These are phyloP conservation scores for Scleroderma citrinum DNA, from an alignment of 768 basidiomycete species.

Conservation along the genomic window DNA sequence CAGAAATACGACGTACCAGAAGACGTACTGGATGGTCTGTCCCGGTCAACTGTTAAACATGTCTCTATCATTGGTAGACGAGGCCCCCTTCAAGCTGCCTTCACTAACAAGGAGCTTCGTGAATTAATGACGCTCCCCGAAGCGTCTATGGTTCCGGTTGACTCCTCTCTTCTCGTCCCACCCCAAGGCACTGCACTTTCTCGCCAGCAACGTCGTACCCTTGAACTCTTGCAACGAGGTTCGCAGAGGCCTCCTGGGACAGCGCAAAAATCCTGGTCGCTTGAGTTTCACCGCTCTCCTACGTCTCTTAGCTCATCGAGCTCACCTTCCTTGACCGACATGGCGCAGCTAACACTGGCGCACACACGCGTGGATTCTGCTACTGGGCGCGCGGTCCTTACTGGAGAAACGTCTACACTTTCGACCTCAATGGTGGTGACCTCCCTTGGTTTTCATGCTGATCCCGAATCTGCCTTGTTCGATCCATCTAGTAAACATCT, in stretches of 20 bases:
- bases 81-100: slow-evolving; percentile 84
- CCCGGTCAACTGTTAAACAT: slow-evolving; percentile 56
- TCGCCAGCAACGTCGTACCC: slow-evolving; percentile 59
- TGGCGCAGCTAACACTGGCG: slow-evolving; percentile 45
- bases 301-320: slow-evolving; percentile 34
- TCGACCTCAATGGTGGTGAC: slow-evolving; percentile 78
- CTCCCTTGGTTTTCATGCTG: slow-evolving; percentile 79
- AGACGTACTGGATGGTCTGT: slow-evolving; percentile 63
- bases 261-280: slow-evolving; percentile 66
- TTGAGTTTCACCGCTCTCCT: slow-evolving; percentile 79
- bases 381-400: slow-evolving; percentile 45
- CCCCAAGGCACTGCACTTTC: slow-evolving; percentile 35
- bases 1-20: slow-evolving; percentile 73
- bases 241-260: slow-evolving; percentile 45
- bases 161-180: slow-evolving; percentile 36
- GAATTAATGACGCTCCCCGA: slow-evolving; percentile 69
- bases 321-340: slow-evolving; percentile 13
- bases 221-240: slow-evolving; percentile 63
- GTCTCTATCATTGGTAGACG: slow-evolving; percentile 83
- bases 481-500: slow-evolving; percentile 53
- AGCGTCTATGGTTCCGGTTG: slow-evolving; percentile 61
- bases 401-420: slow-evolving; percentile 45
- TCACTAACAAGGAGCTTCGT: slow-evolving; percentile 88
- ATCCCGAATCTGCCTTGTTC: slow-evolving; percentile 54
- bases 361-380: slow-evolving; percentile 54